A percentile compares a stretch with the other conserved stretches of the same genome.
Conservation (phyloP, 176 grass and related monocot genomes). For the Rhynchospora pubera region DNA sequence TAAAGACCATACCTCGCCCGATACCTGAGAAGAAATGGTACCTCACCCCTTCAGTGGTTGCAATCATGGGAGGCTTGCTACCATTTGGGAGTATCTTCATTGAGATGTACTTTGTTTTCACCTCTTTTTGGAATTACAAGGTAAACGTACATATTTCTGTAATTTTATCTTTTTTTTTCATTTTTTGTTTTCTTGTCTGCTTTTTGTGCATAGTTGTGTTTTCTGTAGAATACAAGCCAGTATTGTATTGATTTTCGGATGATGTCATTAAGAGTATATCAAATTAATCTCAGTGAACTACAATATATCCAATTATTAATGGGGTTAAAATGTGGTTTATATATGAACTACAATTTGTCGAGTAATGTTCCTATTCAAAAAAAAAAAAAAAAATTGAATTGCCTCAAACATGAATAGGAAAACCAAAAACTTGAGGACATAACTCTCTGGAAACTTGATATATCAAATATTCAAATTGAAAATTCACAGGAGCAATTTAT, state of each 20-base stretch:
- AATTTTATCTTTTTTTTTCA: not conserved
- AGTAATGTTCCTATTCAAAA: not conserved
- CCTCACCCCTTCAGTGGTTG: slow-evolving; percentile 75
- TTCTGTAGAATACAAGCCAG: not conserved
- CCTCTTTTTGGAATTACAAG: slow-evolving; percentile 99
- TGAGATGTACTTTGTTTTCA: slow-evolving; percentile 99
- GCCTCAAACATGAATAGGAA: not conserved
- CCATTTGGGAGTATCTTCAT: slow-evolving; percentile 99
- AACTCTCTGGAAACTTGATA: not conserved
- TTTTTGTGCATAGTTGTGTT: not conserved
- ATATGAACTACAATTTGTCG: not conserved
- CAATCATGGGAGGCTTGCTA: slow-evolving; percentile 89
- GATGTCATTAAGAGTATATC: not conserved
- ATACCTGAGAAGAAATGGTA: slow-evolving; percentile 99
- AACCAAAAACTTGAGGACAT: no score
- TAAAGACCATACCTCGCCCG: slow-evolving; percentile 92
- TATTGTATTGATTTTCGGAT: not conserved
- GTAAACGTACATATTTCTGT: slow-evolving; percentile 37
- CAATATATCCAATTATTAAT: no score
- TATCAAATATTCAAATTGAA: not conserved
- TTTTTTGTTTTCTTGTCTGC: not conserved
- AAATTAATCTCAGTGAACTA: not conserved
- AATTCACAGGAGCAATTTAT: not conserved
- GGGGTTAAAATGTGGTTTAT: no score
- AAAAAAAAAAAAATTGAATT: not conserved